Conservation (phyloP, 108 stramenopile species). For the Pseudonitzschia delicatissima region DNA sequence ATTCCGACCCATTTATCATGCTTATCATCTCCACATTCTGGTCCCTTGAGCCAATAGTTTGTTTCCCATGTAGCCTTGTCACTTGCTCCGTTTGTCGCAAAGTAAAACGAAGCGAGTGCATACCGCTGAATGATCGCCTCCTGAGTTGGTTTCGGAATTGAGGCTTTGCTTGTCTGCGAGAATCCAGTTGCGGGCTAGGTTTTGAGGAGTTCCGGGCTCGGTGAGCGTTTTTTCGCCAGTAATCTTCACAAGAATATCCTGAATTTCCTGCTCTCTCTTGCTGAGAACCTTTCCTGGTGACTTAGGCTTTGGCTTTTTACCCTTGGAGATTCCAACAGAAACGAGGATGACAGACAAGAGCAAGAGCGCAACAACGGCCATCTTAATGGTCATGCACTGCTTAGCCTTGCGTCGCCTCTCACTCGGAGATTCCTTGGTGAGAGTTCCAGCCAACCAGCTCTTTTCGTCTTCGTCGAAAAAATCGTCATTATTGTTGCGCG, state of each 20-base stretch:
- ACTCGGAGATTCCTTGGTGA: conserved; percentile 11
- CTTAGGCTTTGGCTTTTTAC: conserved; percentile 1
- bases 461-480: conserved; percentile 21
- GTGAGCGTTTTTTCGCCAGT: conserved; percentile 30
- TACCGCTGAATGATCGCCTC: conserved; percentile 63
- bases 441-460: conserved; percentile 19
- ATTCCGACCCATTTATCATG: conserved; percentile 45
- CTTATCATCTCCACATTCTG: conserved; percentile 53
- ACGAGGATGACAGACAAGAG: conserved; percentile 1
- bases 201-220: conserved; percentile 41
- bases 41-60: conserved; percentile 63
- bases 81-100: conserved; percentile 37
- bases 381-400: conserved; percentile 1
- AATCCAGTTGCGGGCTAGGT: conserved; percentile 54
- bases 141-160: conserved; percentile 16
- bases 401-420: background rate
- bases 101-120: conserved; percentile 64
- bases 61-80: conserved; percentile 11
- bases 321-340: background rate
- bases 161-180: too few species aligned
- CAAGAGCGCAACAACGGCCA: background rate
- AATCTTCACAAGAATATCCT: conserved; percentile 22
- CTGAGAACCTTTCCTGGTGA: background rate
- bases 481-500: background rate
- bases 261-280: conserved; percentile 19